A percentile compares a stretch with the other conserved stretches of the same genome.
Conservation (phyloP, 1,139 yeast genomes). For the Geotrichum australiense region DNA sequence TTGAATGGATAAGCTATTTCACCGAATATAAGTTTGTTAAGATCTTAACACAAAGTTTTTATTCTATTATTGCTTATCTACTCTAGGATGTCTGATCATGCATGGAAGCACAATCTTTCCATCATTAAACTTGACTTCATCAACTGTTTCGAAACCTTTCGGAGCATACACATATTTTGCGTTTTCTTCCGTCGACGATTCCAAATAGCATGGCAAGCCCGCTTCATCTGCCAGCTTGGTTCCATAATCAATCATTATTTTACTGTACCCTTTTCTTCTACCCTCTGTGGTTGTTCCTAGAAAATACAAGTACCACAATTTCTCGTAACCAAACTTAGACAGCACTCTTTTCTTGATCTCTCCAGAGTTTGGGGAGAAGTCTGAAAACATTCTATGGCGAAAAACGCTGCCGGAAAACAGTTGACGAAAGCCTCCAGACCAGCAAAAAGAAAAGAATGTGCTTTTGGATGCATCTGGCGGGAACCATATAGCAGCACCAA, state of each 20-base stretch:
- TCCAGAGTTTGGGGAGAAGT: not conserved
- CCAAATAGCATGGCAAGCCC: not conserved
- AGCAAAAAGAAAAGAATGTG: not conserved
- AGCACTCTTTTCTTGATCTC: not conserved
- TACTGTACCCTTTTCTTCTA: not conserved
- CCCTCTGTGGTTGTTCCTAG: not conserved
- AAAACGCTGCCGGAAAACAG: not conserved
- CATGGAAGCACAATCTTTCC: slow-evolving; percentile 2
- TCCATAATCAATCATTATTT: not conserved
- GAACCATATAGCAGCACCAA: not conserved
- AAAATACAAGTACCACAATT: not conserved
- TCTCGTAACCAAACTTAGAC: not conserved
- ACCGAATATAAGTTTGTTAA: no score
- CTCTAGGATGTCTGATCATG: slow-evolving; percentile 3
- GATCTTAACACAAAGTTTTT: no score
- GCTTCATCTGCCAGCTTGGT: slow-evolving; percentile 1
- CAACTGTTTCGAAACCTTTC: not conserved
- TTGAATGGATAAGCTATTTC: no score
- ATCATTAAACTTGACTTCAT: not conserved
- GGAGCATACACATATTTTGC: slow-evolving; percentile 1
- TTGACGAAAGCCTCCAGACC: not conserved
- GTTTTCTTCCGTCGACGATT: slow-evolving; percentile 4
- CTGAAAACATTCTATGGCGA: not conserved
- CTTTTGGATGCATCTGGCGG: not conserved
- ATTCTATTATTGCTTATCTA: no score